These are phyloP conservation scores for Aspergillus mulundensis DNA, from an alignment of 495 filamentous ascomycete genomes.

Conservation along the genomic window DNA sequence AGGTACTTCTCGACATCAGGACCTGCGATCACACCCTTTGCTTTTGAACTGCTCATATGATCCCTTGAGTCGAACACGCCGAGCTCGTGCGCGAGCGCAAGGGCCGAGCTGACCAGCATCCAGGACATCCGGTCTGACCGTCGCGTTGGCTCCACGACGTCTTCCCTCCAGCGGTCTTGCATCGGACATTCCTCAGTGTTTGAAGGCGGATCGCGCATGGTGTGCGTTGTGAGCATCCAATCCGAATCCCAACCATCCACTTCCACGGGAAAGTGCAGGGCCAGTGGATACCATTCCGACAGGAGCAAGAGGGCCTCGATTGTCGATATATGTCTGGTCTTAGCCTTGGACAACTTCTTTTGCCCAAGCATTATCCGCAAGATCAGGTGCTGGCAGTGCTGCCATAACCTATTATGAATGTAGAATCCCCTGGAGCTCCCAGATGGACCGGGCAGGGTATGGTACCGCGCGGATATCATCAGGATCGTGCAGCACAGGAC, in stretches of 20 bases:
- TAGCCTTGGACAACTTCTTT: slow-evolving; percentile 31
- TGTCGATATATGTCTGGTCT: slow-evolving; percentile 31
- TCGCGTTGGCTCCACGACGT: slow-evolving; percentile 37
- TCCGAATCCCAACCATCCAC: slow-evolving; percentile 32
- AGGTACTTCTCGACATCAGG: slow-evolving; percentile 20
- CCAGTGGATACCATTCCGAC: slow-evolving; percentile 40
- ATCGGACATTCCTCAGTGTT: slow-evolving; percentile 17
- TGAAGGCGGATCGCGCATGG: slow-evolving; percentile 21
- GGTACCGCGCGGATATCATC: slow-evolving; percentile 36
- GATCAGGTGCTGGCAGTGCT: slow-evolving; percentile 39
- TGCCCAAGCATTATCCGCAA: slow-evolving; percentile 36
- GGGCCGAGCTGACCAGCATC: slow-evolving; percentile 36
- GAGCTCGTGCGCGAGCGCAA: slow-evolving; percentile 38
- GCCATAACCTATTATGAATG: slow-evolving; percentile 42
- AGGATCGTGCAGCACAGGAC: slow-evolving; percentile 40
- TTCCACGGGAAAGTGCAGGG: slow-evolving; percentile 36
- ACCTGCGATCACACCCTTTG: not conserved
- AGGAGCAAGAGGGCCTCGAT: slow-evolving; percentile 40
- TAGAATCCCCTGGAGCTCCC: slow-evolving; percentile 33
- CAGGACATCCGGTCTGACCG: slow-evolving; percentile 41
- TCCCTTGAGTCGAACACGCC: slow-evolving; percentile 27
- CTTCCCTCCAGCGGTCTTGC: slow-evolving; percentile 23
- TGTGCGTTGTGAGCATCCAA: slow-evolving; percentile 19
- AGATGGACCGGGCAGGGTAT: slow-evolving; percentile 32
- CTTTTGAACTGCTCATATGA: slow-evolving; percentile 4